Conservation (phyloP, 805 yeast species). For the Schwanniomyces pseudopolymorphus region DNA sequence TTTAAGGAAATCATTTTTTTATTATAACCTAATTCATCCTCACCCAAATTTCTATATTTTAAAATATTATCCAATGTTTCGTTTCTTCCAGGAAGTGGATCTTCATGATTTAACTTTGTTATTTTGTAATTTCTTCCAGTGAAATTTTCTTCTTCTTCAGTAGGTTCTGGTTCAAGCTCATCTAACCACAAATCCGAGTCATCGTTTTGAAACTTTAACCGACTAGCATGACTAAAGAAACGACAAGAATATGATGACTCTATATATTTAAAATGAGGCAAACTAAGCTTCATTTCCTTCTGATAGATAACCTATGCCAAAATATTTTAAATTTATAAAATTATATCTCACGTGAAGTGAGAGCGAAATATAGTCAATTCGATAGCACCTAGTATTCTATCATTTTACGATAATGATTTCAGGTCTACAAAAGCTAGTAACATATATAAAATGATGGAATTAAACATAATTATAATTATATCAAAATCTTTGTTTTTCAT, state of each 20-base stretch:
- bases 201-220: neutral
- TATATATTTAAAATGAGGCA: neutral
- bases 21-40: constrained; percentile 15
- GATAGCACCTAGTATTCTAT: too few species aligned
- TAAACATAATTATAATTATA: too few species aligned
- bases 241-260: neutral
- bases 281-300: neutral
- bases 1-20: constrained; percentile 22
- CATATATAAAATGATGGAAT: too few species aligned
- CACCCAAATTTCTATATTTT: constrained; percentile 17
- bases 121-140: constrained; percentile 2
- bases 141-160: neutral
- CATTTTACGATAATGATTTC: too few species aligned
- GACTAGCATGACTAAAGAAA: neutral
- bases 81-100: neutral
- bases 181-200: constrained; percentile 2
- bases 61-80: constrained; percentile 1
- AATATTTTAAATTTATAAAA: neutral
- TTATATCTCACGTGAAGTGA: neutral
- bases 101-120: neutral
- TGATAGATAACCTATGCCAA: neutral
- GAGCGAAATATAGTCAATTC: too few species aligned
- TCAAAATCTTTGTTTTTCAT: too few species aligned
- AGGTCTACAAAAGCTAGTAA: too few species aligned
- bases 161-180: constrained; percentile 1